Percentiles rank a stretch among this genome's conserved stretches.
Evolutionary conservation across 371 early-diverging fungal species (phyloP).

Genomic region (Actinomucor elegans): DNA sequence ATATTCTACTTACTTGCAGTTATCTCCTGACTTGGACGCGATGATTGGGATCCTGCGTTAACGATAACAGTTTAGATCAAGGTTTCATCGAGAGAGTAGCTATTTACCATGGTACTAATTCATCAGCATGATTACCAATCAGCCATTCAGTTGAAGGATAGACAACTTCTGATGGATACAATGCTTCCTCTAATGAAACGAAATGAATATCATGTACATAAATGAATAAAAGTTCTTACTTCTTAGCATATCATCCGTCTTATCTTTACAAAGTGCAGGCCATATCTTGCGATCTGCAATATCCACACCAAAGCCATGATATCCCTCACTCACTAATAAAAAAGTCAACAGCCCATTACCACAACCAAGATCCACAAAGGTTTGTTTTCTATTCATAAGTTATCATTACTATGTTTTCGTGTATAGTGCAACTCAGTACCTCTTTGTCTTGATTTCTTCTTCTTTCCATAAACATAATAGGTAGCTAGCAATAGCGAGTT

Average conservation of each 20-base stretch:
- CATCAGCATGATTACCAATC: constrained; percentile 92
- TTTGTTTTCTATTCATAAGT: constrained; percentile 40
- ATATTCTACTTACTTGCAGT: constrained; percentile 51
- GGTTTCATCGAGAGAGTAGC: no score
- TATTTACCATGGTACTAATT: constrained; percentile 86
- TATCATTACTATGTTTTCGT: neutral
- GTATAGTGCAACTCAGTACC: constrained; percentile 6
- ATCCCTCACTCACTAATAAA: constrained; percentile 78
- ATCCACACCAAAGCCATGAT: constrained; percentile 80
- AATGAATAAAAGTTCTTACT: constrained; percentile 25
- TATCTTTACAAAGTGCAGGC: constrained; percentile 38
- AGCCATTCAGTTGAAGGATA: constrained; percentile 73
- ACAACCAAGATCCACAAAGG: constrained; percentile 89
- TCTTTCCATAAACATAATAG: constrained; percentile 73
- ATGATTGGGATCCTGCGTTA: constrained; percentile 69
- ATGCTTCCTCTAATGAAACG: constrained; percentile 48
- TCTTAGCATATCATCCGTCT: constrained; percentile 29
- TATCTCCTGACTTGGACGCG: constrained; percentile 60
- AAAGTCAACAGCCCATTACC: constrained; percentile 90
- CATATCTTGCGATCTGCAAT: constrained; percentile 78
- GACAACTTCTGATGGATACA: constrained; percentile 56
- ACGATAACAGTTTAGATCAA: no score
- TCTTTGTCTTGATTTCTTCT: constrained; percentile 33
- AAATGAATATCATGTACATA: neutral
- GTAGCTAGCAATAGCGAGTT: constrained; percentile 84